Base-by-base conservation (phyloP, 306 rosid genomes). In the Sechiopsis laciniata region DNA sequence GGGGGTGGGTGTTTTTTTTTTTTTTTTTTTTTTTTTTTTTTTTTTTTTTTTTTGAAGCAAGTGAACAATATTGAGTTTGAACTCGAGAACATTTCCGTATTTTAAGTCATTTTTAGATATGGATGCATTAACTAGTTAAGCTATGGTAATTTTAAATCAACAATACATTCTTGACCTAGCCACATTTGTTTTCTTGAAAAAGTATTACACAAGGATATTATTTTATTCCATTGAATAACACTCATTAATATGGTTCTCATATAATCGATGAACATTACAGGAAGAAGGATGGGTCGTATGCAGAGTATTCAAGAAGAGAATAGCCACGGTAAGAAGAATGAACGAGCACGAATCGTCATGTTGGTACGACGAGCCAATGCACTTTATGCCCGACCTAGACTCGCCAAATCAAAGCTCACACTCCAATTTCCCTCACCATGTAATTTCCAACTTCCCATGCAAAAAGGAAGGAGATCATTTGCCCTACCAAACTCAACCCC, bases 241-340 rank as follows among this genome's bases (percentile, higher is more conserved):
- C 46, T 29, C 11, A 11, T 20, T 40, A 20, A 73, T 70, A 14
- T 20, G 10, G 19, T 12, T 22, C 63, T 59, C 60, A 4, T 53
- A 57, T 21, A 35, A 55, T 51, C 16, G 45, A 45, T 45, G 22
- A 75, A 74, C 56, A 29, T 32, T 42, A 77, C 90, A 92, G 98
- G 96, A 92, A 88, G 98, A 92, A 84, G 98, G 98, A 14, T 92
- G 96, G 96, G 98, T 87, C 10, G 96, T 92, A 10, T 92, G 98
- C 62, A 84, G 98, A 84, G 96, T 88, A 35, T 92, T 92, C 87
- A 92, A 90, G 88, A 92, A 92, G 82, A 92, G 87, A 86, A 84
- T 92, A 80, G 81, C 98, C 56, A 80, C 89, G 14, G 81, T 85
- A 80, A 82, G 88, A 6, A 85, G 84, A 83, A 71, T 85, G 92